Evolutionary conservation across 495 filamentous ascomycete species (phyloP), one percentile per base, ranked within the genome.

Genomic region (Tuber calosporum): DNA sequence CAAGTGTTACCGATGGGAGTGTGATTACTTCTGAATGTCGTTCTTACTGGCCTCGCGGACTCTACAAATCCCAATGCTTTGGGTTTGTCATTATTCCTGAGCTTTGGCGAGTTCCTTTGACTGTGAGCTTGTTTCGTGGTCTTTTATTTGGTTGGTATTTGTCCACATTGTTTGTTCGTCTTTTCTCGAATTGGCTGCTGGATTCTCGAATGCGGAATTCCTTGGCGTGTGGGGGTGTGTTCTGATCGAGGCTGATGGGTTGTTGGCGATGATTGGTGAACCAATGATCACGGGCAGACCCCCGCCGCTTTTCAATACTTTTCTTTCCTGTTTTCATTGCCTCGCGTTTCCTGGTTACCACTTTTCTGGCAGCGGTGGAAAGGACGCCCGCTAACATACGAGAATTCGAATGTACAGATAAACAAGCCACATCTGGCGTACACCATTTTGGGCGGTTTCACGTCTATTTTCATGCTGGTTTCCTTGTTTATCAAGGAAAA

Each of bases 361-460:
- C 37, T 39, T 69, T 41, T 70, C 9, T 40, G 66, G 67, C 13
- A 15, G 7, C 53, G 11, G 53, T 17, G 34, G 30, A 30, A 62
- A 30, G 53, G 53, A 62, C 13, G 26, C 53, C 40, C 58, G 68
- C 72, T 68, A 74, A 73, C 45, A 67, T 69, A 8, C 37, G 22
- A 26, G 53, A 26, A 34, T 62, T 62, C 53, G 13, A 38, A 72
- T 6, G 26, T 73, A 66, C 72, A 82, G 80, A 89, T 98, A 85
- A 97, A 96, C 82, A 91, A 90, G 86, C 92, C 96, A 74, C 96
- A 99, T 86, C 82, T 97, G 92, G 96, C 96, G 66, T 99, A 99
- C 83, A 93, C 96, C 85, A 97, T 99, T 83, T 86, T 99, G 53
- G 96, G 96, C 77, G 96, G 95, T 79, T 99, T 99, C 85, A 98